A percentile compares a stretch with the other conserved stretches of the same genome.
Evolutionary conservation across 2,329 filamentous ascomycete genomes (phyloP).

Genomic region (Stachybotrys chlorohalonatus): DNA sequence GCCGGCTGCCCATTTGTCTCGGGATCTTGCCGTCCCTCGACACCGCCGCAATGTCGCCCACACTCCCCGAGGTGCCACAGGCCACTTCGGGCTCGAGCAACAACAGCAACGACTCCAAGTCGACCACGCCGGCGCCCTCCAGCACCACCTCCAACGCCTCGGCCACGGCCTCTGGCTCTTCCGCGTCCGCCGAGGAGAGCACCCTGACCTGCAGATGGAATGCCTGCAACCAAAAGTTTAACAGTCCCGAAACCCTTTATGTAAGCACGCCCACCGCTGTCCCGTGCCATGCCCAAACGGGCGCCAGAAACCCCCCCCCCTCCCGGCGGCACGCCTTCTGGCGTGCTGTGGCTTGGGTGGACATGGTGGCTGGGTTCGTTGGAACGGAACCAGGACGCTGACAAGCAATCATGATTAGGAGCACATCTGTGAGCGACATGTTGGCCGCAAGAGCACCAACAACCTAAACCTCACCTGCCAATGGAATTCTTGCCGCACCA

Average conservation of each 20-base stretch:
- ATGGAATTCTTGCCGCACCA: constrained; percentile 93
- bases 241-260: constrained; percentile 48
- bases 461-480: constrained; percentile 96
- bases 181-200: constrained; percentile 32
- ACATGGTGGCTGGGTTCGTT: not conserved
- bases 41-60: constrained; percentile 19
- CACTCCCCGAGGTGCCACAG: constrained; percentile 16
- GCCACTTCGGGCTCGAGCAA: constrained; percentile 22
- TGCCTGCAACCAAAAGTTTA: constrained; percentile 49
- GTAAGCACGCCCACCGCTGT: constrained; percentile 29
- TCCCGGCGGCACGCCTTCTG: no score
- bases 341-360: no score
- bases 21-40: not conserved
- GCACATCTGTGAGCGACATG: constrained; percentile 96
- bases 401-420: constrained; percentile 48
- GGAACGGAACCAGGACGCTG: not conserved
- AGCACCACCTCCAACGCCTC: constrained; percentile 37
- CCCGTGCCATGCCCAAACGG: not conserved
- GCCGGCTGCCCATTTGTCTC: not conserved
- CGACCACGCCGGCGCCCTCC: constrained; percentile 42
- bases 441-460: constrained; percentile 98
- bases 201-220: constrained; percentile 54
- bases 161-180: constrained; percentile 29
- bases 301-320: not conserved
- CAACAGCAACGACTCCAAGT: constrained; percentile 39